Percentiles rank a stretch among this genome's conserved stretches.
Conservation (phyloP, 192 early-diverging fungal species). For the Mortierella claussenii region DNA sequence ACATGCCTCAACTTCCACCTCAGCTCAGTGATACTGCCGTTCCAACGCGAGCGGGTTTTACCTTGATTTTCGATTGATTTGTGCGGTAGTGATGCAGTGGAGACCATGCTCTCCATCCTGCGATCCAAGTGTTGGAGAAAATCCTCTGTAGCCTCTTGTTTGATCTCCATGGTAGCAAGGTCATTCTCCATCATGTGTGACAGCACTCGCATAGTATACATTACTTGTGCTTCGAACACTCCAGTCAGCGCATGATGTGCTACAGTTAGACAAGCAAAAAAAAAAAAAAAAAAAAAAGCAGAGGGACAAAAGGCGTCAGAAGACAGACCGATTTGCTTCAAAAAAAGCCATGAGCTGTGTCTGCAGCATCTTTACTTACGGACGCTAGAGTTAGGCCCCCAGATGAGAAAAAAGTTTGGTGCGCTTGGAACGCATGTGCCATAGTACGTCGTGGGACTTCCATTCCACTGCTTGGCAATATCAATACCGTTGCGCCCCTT, state of each 20-base stretch:
- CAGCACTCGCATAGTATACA: conserved; percentile 17
- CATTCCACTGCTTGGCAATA: conserved; percentile 29
- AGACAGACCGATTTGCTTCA: not conserved
- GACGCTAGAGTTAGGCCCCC: conserved; percentile 38
- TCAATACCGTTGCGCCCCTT: conserved; percentile 23
- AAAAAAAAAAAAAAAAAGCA: not conserved
- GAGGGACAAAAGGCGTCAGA: not conserved
- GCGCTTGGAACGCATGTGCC: conserved; percentile 25
- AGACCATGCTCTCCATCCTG: conserved; percentile 18
- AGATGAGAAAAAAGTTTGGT: conserved; percentile 47
- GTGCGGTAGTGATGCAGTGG: conserved; percentile 17
- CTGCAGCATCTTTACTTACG: conserved; percentile 6
- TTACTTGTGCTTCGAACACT: conserved; percentile 29
- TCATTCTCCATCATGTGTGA: conserved; percentile 42
- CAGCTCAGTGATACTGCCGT: too few species aligned
- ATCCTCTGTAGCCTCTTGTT: conserved; percentile 24
- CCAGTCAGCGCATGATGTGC: conserved; percentile 29
- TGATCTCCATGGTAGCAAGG: conserved; percentile 31
- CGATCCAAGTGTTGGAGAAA: conserved; percentile 14
- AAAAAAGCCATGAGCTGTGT: not conserved
- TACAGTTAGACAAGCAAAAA: too few species aligned
- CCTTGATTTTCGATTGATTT: conserved; percentile 29
- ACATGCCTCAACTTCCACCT: too few species aligned
- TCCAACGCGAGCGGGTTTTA: too few species aligned
- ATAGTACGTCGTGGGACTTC: conserved; percentile 30